Percentiles rank a stretch among this genome's conserved stretches.
Conservation (phyloP, 495 filamentous ascomycete genomes). For the Penicillium coprophilum region DNA sequence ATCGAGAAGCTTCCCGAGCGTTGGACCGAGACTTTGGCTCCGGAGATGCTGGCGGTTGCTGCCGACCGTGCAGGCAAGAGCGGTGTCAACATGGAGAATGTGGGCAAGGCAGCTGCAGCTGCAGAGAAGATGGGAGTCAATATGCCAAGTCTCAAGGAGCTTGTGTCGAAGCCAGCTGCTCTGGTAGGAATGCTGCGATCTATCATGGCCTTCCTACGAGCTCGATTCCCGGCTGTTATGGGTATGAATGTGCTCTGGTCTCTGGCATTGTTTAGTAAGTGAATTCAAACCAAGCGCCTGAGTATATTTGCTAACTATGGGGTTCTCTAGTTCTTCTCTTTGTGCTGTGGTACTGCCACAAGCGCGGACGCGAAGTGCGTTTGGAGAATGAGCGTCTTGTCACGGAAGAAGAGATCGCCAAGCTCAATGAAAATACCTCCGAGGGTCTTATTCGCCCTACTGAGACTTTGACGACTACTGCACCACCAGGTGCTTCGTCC, state of each 20-base stretch:
- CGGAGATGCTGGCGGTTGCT: conserved; percentile 76
- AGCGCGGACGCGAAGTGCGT: conserved; percentile 81
- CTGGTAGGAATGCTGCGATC: conserved; percentile 77
- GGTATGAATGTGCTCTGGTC: conserved; percentile 85
- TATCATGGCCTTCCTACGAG: conserved; percentile 80
- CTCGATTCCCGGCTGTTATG: conserved; percentile 81
- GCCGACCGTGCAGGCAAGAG: conserved; percentile 67
- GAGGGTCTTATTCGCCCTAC: conserved; percentile 39
- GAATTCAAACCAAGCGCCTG: not conserved
- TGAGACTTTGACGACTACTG: conserved; percentile 47
- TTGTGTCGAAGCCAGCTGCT: conserved; percentile 84
- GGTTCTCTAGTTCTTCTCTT: conserved; percentile 70
- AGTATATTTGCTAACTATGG: not conserved
- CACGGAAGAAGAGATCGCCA: conserved; percentile 49
- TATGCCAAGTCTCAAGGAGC: conserved; percentile 66
- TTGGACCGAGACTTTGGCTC: conserved; percentile 68
- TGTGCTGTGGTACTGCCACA: conserved; percentile 96
- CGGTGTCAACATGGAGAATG: conserved; percentile 58
- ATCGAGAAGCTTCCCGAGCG: conserved; percentile 83
- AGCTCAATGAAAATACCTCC: conserved; percentile 39
- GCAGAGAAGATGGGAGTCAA: conserved; percentile 52
- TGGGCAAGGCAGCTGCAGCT: conserved; percentile 48
- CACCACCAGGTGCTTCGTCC: conserved; percentile 43
- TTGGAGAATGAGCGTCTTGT: conserved; percentile 67
- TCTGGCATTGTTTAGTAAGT: conserved; percentile 77